Percentiles rank a stretch among this genome's conserved stretches.
phyloP scores from a whole-genome alignment of 2,329 filamentous ascomycete genomes.

The Ascochyta fabae region DNA sequence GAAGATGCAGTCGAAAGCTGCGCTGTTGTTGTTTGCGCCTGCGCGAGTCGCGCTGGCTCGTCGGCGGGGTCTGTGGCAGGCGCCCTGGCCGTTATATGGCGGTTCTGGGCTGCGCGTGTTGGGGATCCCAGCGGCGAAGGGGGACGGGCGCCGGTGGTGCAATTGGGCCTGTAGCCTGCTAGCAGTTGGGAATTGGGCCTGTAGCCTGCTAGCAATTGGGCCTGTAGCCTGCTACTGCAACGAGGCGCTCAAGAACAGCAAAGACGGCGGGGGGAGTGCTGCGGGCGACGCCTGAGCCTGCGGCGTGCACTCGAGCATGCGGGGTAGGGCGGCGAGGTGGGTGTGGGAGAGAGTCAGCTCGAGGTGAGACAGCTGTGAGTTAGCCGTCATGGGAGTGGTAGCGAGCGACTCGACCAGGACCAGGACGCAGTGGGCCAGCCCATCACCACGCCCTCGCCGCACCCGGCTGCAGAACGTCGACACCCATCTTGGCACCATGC shows the following conservation, averaged over 20 bases:
- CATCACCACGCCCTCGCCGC: not conserved
- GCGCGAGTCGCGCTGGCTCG: conserved; percentile 24
- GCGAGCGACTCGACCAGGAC: conserved; percentile 1
- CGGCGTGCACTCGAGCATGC: conserved; percentile 24
- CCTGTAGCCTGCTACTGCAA: conserved; percentile 7
- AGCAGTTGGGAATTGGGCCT: conserved; percentile 9
- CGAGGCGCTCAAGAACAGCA: not conserved
- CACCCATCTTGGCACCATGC: not conserved
- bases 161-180: not conserved
- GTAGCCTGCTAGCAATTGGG: not conserved
- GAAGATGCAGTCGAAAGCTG: conserved; percentile 16
- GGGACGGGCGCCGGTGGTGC: conserved; percentile 17
- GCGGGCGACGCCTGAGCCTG: conserved; percentile 19
- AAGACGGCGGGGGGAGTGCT: conserved; percentile 3
- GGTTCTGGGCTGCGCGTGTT: conserved; percentile 21
- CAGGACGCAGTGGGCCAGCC: not conserved
- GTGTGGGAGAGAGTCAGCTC: conserved; percentile 15
- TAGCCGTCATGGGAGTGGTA: conserved; percentile 10
- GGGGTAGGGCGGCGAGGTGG: conserved; percentile 15
- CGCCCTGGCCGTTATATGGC: conserved; percentile 32
- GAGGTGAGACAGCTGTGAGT: conserved; percentile 16
- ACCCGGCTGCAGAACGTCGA: not conserved
- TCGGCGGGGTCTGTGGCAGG: conserved; percentile 31
- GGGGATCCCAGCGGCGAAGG: conserved; percentile 39
- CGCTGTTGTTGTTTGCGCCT: conserved; percentile 30